phyloP scores from a whole-genome alignment of 371 early-diverging fungal genomes.

The Lichtheimia corymbifera region DNA sequence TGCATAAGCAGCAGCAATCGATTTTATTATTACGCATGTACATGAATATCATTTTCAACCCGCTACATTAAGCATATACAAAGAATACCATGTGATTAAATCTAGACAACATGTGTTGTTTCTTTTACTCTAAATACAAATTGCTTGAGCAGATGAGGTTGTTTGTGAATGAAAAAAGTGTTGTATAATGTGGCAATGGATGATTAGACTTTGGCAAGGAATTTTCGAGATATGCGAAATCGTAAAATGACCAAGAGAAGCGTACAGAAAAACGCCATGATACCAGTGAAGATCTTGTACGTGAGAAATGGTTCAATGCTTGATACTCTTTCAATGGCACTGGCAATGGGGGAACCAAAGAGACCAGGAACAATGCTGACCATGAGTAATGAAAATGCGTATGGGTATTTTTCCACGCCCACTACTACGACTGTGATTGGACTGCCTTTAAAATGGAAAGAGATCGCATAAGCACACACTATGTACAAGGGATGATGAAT shows the following conservation, averaged over 20 bases:
- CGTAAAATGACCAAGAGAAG: conserved; percentile 24
- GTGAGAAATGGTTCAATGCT: conserved; percentile 23
- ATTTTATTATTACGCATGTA: no score
- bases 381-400: conserved; percentile 27
- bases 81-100: no score
- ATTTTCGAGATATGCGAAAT: conserved; percentile 18
- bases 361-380: conserved; percentile 17
- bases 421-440: conserved; percentile 25
- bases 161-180: no score
- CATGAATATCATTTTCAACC: no score
- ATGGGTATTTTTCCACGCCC: conserved; percentile 37
- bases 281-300: conserved; percentile 38
- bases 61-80: no score
- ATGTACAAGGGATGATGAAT: no score
- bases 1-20: no score
- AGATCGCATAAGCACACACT: no score
- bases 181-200: not conserved
- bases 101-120: no score
- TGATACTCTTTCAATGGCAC: conserved; percentile 30
- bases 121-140: no score
- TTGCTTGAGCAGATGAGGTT: no score
- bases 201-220: conserved; percentile 7
- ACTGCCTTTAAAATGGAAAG: not conserved
- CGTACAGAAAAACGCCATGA: conserved; percentile 16
- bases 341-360: conserved; percentile 32